phyloP scores from a whole-genome alignment of 495 filamentous ascomycete species.

The Articulospora tetracladia region DNA sequence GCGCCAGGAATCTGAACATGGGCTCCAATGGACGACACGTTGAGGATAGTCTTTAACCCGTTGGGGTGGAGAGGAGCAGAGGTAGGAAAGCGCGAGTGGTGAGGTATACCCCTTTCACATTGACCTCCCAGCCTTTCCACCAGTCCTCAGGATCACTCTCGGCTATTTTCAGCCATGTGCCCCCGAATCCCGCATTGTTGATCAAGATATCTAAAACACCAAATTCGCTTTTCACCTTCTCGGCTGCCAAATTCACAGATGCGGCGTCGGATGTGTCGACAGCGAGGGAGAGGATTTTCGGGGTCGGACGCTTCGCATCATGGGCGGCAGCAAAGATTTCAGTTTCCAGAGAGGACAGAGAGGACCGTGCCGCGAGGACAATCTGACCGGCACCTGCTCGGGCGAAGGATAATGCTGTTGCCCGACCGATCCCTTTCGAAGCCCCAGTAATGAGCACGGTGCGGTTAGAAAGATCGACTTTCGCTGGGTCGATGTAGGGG shows the following conservation, averaged over 20 bases:
- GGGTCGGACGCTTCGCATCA: slow-evolving; percentile 25
- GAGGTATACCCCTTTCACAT: slow-evolving; percentile 40
- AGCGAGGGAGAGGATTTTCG: slow-evolving; percentile 28
- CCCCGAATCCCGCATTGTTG: slow-evolving; percentile 54
- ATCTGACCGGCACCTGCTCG: slow-evolving; percentile 33
- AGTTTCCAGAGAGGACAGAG: slow-evolving; percentile 24
- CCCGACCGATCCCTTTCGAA: slow-evolving; percentile 42
- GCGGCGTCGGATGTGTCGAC: slow-evolving; percentile 40
- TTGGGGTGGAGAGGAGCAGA: slow-evolving; percentile 35
- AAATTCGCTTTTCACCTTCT: slow-evolving; percentile 27
- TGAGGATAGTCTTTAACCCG: slow-evolving; percentile 45
- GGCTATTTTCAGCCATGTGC: slow-evolving; percentile 27
- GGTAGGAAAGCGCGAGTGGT: slow-evolving; percentile 39
- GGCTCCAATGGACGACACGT: slow-evolving; percentile 40
- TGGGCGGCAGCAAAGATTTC: slow-evolving; percentile 36
- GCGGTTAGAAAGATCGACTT: slow-evolving; percentile 10
- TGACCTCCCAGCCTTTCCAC: slow-evolving; percentile 37
- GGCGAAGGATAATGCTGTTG: slow-evolving; percentile 40
- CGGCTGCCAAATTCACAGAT: slow-evolving; percentile 35
- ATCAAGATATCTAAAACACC: slow-evolving; percentile 52
- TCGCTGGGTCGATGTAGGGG: not conserved
- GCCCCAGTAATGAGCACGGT: slow-evolving; percentile 46
- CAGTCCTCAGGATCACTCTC: slow-evolving; percentile 30
- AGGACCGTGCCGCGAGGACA: slow-evolving; percentile 40
- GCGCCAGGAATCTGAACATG: slow-evolving; percentile 25